Conservation (phyloP, 2,329 filamentous ascomycete species). For the Aureobasidium sp. region DNA sequence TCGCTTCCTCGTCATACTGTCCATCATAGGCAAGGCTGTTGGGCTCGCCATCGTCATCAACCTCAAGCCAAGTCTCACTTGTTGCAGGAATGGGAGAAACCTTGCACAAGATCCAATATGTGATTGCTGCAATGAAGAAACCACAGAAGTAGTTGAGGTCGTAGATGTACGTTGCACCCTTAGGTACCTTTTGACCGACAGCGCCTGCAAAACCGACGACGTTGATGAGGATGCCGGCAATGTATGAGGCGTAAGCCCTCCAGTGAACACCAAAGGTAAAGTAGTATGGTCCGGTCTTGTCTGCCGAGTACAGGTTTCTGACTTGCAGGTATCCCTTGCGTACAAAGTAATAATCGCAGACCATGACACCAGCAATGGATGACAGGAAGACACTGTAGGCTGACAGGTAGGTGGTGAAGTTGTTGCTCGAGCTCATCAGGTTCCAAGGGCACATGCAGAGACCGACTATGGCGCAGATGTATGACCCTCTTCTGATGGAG, state of each 20-base stretch:
- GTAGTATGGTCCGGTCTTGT: constrained; percentile 62
- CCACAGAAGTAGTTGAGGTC: constrained; percentile 86
- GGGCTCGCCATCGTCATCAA: constrained; percentile 39
- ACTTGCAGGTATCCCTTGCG: constrained; percentile 74
- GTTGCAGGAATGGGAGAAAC: constrained; percentile 63
- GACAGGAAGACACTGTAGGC: constrained; percentile 90
- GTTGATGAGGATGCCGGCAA: constrained; percentile 78
- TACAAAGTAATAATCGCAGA: constrained; percentile 80
- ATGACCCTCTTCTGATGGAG: constrained; percentile 75
- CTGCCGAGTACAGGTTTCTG: constrained; percentile 70
- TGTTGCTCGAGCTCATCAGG: constrained; percentile 65
- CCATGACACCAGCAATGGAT: constrained; percentile 86
- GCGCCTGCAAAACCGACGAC: constrained; percentile 86
- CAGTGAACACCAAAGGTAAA: constrained; percentile 69
- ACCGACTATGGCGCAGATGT: constrained; percentile 72
- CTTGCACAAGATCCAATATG: constrained; percentile 66
- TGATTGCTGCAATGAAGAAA: constrained; percentile 59
- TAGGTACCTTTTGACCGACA: constrained; percentile 63
- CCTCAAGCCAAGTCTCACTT: constrained; percentile 70
- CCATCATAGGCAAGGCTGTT: constrained; percentile 15
- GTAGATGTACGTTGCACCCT: constrained; percentile 78
- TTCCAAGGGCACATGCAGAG: constrained; percentile 84
- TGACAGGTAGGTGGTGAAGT: constrained; percentile 82
- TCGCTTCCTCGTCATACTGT: constrained; percentile 13
- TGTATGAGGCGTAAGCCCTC: constrained; percentile 76